phyloP scores from a whole-genome alignment of 345 rosid genomes.

The Conringia planisiliqua region DNA sequence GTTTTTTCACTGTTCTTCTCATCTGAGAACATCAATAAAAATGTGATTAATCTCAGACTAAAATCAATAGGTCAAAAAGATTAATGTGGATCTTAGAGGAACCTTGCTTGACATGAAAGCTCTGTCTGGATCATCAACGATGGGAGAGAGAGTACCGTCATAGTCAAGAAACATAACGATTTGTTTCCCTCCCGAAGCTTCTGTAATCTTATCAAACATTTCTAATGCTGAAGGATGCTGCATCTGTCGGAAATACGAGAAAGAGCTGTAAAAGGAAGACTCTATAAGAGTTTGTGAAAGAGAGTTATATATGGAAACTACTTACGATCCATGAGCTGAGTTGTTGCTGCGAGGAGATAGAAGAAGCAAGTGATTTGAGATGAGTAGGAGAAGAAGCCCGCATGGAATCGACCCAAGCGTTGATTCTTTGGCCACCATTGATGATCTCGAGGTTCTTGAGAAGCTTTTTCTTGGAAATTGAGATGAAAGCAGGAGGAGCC shows the following conservation, averaged over 20 bases:
- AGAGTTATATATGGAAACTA: background rate
- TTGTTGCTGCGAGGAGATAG: slow-evolving; percentile 36
- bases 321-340: slow-evolving; percentile 66
- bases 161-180: slow-evolving; percentile 92
- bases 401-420: slow-evolving; percentile 86
- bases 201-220: slow-evolving; percentile 61
- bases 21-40: slow-evolving; percentile 43
- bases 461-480: slow-evolving; percentile 43
- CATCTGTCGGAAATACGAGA: slow-evolving; percentile 36
- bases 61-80: background rate
- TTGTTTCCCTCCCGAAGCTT: slow-evolving; percentile 72
- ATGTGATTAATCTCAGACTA: background rate
- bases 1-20: slow-evolving; percentile 71
- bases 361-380: slow-evolving; percentile 43
- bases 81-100: slow-evolving; percentile 1
- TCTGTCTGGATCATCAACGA: slow-evolving; percentile 83
- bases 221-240: slow-evolving; percentile 82
- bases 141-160: slow-evolving; percentile 96
- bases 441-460: slow-evolving; percentile 60
- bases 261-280: background rate
- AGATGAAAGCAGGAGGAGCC: slow-evolving; percentile 46
- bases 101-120: slow-evolving; percentile 96
- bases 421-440: slow-evolving; percentile 54
- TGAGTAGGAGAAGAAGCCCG: slow-evolving; percentile 93
- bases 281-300: background rate